Evolutionary conservation across 352 stramenopile species (phyloP).

Genomic region (Globisporangium okanoganense): DNA sequence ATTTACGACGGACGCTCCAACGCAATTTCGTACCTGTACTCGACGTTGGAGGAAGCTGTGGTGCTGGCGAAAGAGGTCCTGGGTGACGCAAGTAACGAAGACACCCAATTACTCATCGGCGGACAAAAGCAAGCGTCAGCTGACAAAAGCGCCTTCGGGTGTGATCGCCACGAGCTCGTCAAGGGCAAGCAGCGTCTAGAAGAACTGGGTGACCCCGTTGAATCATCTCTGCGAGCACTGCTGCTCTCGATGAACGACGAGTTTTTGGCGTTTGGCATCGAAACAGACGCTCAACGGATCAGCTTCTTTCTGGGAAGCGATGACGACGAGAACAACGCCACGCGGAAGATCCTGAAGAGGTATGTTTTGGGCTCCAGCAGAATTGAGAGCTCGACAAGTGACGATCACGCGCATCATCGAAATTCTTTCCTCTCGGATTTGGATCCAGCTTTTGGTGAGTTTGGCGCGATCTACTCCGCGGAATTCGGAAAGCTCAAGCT

Average conservation of each 20-base stretch:
- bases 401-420: background rate
- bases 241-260: slow-evolving; percentile 64
- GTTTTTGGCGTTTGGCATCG: slow-evolving; percentile 71
- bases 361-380: slow-evolving; percentile 29
- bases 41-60: slow-evolving; percentile 48
- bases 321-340: slow-evolving; percentile 32
- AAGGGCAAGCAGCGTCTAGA: slow-evolving; percentile 29
- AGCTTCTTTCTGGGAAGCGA: slow-evolving; percentile 69
- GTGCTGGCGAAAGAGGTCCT: slow-evolving; percentile 31
- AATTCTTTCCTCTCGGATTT: slow-evolving; percentile 54
- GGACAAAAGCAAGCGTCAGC: slow-evolving; percentile 16
- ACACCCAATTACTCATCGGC: slow-evolving; percentile 3
- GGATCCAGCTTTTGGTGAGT: slow-evolving; percentile 49
- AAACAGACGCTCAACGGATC: slow-evolving; percentile 50
- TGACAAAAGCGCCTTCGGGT: slow-evolving; percentile 18
- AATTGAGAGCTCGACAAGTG: background rate
- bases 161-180: slow-evolving; percentile 28
- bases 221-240: slow-evolving; percentile 37
- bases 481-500: slow-evolving; percentile 39
- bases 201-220: slow-evolving; percentile 35
- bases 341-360: slow-evolving; percentile 42
- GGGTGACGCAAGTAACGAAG: slow-evolving; percentile 10
- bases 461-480: slow-evolving; percentile 37
- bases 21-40: slow-evolving; percentile 31
- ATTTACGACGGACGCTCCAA: slow-evolving; percentile 40